Percentiles rank a stretch among this genome's conserved stretches.
phyloP scores from a whole-genome alignment of 805 yeast species.

The Candida orba region DNA sequence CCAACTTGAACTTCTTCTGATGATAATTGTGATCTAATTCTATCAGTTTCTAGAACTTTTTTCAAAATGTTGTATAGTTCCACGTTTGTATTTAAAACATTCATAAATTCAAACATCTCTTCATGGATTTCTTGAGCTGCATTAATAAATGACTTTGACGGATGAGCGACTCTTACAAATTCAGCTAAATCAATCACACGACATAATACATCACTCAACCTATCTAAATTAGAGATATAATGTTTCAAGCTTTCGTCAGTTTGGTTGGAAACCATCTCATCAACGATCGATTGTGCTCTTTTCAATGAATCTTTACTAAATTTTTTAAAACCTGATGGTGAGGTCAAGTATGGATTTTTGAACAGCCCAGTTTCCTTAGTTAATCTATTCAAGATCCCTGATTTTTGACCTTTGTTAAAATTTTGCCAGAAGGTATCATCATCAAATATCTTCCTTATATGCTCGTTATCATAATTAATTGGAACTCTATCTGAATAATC shows the following conservation, averaged over 20 bases:
- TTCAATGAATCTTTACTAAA: constrained; percentile 61
- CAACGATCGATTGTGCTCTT: constrained; percentile 57
- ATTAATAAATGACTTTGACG: constrained; percentile 56
- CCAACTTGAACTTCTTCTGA: constrained; percentile 83
- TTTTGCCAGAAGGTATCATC: constrained; percentile 49
- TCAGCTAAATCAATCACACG: constrained; percentile 92
- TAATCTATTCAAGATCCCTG: constrained; percentile 6
- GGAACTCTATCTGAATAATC: not conserved
- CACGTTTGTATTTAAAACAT: constrained; percentile 77
- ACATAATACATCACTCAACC: constrained; percentile 81
- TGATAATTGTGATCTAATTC: constrained; percentile 33
- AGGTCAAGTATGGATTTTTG: constrained; percentile 57
- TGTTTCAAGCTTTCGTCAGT: constrained; percentile 35
- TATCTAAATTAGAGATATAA: constrained; percentile 66
- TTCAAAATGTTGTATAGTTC: constrained; percentile 57
- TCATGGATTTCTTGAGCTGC: constrained; percentile 89
- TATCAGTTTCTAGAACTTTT: constrained; percentile 37
- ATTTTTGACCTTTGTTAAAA: constrained; percentile 31
- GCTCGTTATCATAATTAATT: constrained; percentile 19
- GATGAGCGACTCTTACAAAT: constrained; percentile 84
- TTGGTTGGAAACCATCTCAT: constrained; percentile 43
- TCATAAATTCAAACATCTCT: constrained; percentile 89
- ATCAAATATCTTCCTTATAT: constrained; percentile 49
- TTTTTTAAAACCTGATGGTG: constrained; percentile 62
- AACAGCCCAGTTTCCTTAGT: constrained; percentile 57